Percentiles rank a stretch among this genome's conserved stretches.
phyloP scores from a whole-genome alignment of 2,329 filamentous ascomycete species.

The Cladosporium sp. region DNA sequence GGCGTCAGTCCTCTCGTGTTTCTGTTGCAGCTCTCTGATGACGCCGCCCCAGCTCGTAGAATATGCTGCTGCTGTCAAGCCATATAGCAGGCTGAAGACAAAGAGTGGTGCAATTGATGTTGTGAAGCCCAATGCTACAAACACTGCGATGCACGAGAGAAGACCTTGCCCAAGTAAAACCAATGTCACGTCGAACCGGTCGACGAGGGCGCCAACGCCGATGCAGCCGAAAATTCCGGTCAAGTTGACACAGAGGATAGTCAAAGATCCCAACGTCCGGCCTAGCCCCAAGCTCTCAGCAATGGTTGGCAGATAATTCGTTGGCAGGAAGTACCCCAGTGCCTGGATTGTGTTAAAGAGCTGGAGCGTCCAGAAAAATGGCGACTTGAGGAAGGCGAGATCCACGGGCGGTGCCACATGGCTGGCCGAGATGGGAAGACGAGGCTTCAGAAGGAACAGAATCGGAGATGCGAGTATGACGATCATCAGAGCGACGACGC shows the following conservation, averaged over 20 bases:
- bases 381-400: slow-evolving; percentile 40
- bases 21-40: slow-evolving; percentile 28
- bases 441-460: slow-evolving; percentile 25
- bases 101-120: slow-evolving; percentile 46
- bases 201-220: slow-evolving; percentile 43
- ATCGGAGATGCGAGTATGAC: slow-evolving; percentile 24
- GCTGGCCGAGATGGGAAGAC: slow-evolving; percentile 25
- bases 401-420: slow-evolving; percentile 36
- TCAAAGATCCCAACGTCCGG: slow-evolving; percentile 39
- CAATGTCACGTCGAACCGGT: slow-evolving; percentile 43
- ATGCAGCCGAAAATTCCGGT: slow-evolving; percentile 43
- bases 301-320: slow-evolving; percentile 47
- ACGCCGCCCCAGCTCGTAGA: slow-evolving; percentile 40
- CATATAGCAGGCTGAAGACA: slow-evolving; percentile 48
- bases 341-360: slow-evolving; percentile 45
- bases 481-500: slow-evolving; percentile 47
- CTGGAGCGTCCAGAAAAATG: slow-evolving; percentile 48
- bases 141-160: slow-evolving; percentile 41
- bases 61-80: slow-evolving; percentile 46
- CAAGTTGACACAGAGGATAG: slow-evolving; percentile 45
- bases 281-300: slow-evolving; percentile 43
- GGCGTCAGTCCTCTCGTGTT: slow-evolving; percentile 41
- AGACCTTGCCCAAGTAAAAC: slow-evolving; percentile 43
- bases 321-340: slow-evolving; percentile 49
- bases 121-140: slow-evolving; percentile 52